These are phyloP conservation scores for Hymenotorrendiella dingleyae DNA, from an alignment of 2,329 filamentous ascomycete genomes.

Conservation along the genomic window DNA sequence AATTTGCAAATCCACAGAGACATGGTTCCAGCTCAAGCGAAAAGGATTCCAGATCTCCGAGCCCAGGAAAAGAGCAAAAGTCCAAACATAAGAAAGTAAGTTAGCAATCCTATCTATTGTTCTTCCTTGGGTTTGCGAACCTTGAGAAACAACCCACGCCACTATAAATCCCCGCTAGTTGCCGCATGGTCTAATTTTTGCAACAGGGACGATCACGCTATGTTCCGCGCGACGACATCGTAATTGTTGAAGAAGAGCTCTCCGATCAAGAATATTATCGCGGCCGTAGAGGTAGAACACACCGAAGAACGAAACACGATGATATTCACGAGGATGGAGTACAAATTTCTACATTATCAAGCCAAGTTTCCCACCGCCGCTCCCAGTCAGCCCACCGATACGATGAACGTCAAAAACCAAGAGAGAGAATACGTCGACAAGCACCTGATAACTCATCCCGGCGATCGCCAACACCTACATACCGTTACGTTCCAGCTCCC, in stretches of 20 bases:
- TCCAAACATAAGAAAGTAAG: conserved; percentile 7
- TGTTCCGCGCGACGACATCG: conserved; percentile 8
- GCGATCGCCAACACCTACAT: neutral
- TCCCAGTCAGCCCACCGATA: neutral
- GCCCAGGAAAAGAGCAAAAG: neutral
- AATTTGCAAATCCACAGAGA: neutral
- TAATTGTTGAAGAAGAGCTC: conserved; percentile 13
- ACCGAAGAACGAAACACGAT: neutral
- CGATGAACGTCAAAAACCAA: neutral
- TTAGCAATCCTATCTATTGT: neutral
- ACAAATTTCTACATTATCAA: too few species aligned
- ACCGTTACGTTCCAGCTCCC: neutral
- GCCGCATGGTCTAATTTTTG: too few species aligned
- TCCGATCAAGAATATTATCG: conserved; percentile 6
- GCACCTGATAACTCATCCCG: neutral
- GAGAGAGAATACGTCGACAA: neutral
- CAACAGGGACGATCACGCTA: neutral
- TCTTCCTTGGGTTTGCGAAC: neutral
- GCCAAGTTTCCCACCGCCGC: neutral
- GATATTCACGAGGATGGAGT: neutral
- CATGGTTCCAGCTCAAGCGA: conserved; percentile 4
- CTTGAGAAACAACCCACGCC: neutral
- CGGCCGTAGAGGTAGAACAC: conserved; percentile 7
- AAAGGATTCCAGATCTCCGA: neutral
- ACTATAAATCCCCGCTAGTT: too few species aligned